Evolutionary conservation across 805 yeast species (phyloP), one percentile per base, ranked within the genome.

Genomic region (Metschnikowia arizonensis): DNA sequence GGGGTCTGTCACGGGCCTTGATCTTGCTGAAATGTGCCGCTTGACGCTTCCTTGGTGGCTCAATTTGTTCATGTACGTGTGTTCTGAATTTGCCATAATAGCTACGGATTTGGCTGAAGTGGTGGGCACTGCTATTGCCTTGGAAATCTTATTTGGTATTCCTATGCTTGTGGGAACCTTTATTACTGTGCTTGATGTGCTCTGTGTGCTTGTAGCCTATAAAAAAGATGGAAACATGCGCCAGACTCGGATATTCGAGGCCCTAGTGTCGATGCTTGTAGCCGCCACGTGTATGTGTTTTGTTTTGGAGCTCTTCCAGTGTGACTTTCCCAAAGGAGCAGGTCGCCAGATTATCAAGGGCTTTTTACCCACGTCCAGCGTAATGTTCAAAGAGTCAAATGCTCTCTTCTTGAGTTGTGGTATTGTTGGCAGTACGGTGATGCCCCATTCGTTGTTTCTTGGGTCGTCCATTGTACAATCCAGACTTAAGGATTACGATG

Each of bases 101-200:
- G 95, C 96, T 8, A 89, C 97, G 0, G 97, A 89, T 61, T 68
- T 89, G 56, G 97, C 97, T 0, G 97, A 89, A 63, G 96, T 89
- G 9, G 91, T 89, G 6, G 97, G 97, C 2, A 85, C 96, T 3
- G 96, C 96, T 9, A 86, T 89, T 39, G 81, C 96, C 0, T 70
- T 89, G 42, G 82, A 87, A 53, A 87, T 89, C 48, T 62, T 89
- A 23, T 82, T 89, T 56, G 73, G 76, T 1, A 78, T 89, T 9
- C 96, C 96, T 0, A 69, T 89, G 46, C 60, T 81, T 1, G 63
- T 74, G 32, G 97, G 97, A 44, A 95, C 89, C 2, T 50, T 85
- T 5, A 61, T 89, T 30, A 89, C 97, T 0, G 83, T 89, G 1
- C 60, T 86, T 2, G 97, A 89, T 60, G 97, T 89, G 6, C 65